Evolutionary conservation across 2,329 filamentous ascomycete genomes (phyloP).

Genomic region (Colletotrichum aenigma): DNA sequence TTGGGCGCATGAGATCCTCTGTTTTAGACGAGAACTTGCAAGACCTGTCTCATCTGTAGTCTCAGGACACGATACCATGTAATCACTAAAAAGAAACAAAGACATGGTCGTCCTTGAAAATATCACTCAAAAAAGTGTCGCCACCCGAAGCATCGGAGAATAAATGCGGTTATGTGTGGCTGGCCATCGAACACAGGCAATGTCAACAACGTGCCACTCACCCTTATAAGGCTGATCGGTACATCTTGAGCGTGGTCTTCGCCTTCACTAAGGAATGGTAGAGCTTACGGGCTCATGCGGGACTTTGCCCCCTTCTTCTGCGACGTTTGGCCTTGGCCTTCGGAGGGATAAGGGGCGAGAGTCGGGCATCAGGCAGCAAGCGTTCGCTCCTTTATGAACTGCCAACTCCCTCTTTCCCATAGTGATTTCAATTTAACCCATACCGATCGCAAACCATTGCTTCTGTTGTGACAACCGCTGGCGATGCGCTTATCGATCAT

Average conservation of each 20-base stretch:
- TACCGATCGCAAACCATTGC: fast-evolving
- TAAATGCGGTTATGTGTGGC: neutral
- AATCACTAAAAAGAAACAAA: neutral
- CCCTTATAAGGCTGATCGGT: neutral
- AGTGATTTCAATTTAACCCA: fast-evolving
- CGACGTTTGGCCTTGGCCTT: neutral
- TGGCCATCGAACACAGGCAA: neutral
- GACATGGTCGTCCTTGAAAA: neutral
- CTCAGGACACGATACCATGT: fast-evolving
- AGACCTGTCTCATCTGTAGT: fast-evolving
- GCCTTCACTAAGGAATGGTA: neutral
- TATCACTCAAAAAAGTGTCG: neutral
- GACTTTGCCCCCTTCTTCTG: neutral
- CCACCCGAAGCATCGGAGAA: neutral
- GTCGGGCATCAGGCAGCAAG: neutral
- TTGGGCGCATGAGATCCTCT: fast-evolving
- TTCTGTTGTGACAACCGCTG: fast-evolving
- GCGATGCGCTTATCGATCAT: neutral
- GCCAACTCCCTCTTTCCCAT: fast-evolving
- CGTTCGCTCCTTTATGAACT: neutral
- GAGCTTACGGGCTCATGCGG: neutral
- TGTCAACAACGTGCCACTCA: fast-evolving
- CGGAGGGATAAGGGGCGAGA: neutral
- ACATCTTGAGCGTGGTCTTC: neutral
- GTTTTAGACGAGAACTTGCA: fast-evolving